Base-by-base conservation (phyloP, 1,284 basidiomycete species). In the Papiliotrema fonsecae region DNA sequence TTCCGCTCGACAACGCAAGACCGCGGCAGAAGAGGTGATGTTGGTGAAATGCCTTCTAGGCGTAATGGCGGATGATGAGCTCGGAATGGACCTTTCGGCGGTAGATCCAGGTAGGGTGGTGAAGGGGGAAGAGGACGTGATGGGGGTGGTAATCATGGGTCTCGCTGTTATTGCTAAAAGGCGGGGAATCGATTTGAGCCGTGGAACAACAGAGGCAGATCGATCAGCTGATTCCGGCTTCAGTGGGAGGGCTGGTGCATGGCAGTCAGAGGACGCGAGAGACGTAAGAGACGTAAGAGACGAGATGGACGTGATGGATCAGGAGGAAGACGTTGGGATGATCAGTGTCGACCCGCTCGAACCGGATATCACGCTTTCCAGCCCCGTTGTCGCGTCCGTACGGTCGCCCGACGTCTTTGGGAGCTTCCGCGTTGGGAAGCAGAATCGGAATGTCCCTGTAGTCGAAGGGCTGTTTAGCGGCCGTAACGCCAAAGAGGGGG, bases 21-120 rank as follows among this genome's bases (percentile, higher is more conserved):
- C 47, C 0, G 16, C 16, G 10, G 36, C 34, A 16, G 60, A 60
- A 27, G 62, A 65, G 46, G 26, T 60, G 5, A 49, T 36, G 9
- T 49, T 62, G 11, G 43, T 60, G 18, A 65, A 68, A 42, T 58
- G 53, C 38, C 24, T 68, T 2, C 45, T 68, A 4, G 65, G 65
- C 2, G 52, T 57, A 4, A 48, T 68, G 24, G 59, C 53, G 2
- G 53, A 55, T 45, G 65, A 67, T 27, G 37, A 58, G 22, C 45
- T 67, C 5, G 53, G 48, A 4, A 49, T 68, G 39, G 65, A 65
- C 45, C 39, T 65, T 30, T 49, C 42, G 32, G 36, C 57, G 9
- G 53, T 68, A 2, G 50, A 60, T 37, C 64, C 64, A 1, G 25
- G n/a, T 3, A 48, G 44, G 9, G 52, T 66, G 2, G 53, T 64